Evolutionary conservation across 768 basidiomycete genomes (phyloP), one percentile per base, ranked within the genome.

Genomic region (Hygrophorus pudorinus): DNA sequence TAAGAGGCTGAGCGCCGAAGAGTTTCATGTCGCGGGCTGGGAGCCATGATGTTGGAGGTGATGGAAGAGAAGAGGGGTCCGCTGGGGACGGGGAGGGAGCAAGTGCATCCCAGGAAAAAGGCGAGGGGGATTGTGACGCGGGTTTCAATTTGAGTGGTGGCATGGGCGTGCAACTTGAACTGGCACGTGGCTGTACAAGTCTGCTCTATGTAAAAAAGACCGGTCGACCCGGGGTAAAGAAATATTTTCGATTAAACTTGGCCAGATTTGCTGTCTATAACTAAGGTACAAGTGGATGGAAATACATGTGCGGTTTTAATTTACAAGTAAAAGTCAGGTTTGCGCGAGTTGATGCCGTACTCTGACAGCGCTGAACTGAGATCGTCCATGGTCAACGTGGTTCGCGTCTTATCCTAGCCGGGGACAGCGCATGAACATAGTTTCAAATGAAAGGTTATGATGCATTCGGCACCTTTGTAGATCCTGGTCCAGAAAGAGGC

Each of bases 301-400:
- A n/a, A n/a, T n/a, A n/a, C n/a, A n/a, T n/a, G n/a, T n/a, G n/a
- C n/a, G n/a, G n/a, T n/a, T n/a, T n/a, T n/a, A n/a, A 32, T 51
- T 60, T 67, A 91, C 63, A 91, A 71, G 63, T 85, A 97, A 63
- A 91, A 97, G 48, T 97, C 92, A 12, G 94, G 91, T 54, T 96
- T 94, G 59, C 85, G 81, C 11, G 89, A 75, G 52, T 85, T 92
- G 55, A 99, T 90, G 4, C 94, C 94, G 55, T 98, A 96, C 62
- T 99, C 96, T n/a, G 75, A 73, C 27, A 99, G 73, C 1, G 96
- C 96, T 4, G 90, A 72, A 47, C 85, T 87, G 29, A 99, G 71
- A 58, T 99, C 96, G 42, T 99, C 96, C 92, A 98, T 97, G 14
- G 90, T 96, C 51, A 99, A 65, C 0, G 91, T 88, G 32, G 94